Evolutionary conservation across 2,329 filamentous ascomycete species (phyloP).

Genomic region (Botryotinia convoluta): DNA sequence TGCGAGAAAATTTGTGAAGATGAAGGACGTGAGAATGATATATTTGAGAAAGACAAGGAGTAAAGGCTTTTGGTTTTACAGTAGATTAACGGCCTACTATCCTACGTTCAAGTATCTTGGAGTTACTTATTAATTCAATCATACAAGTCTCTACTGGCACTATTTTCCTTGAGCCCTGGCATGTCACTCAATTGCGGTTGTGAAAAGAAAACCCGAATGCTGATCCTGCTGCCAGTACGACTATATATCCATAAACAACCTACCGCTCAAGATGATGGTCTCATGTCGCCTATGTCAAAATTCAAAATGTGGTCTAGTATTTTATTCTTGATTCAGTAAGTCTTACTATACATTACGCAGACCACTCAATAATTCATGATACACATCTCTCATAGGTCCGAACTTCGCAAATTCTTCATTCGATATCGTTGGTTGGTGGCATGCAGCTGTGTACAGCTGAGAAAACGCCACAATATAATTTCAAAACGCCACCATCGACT

Average conservation of each 20-base stretch:
- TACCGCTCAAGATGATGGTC: background rate
- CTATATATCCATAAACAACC: background rate
- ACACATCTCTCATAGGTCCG: background rate
- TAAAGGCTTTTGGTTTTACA: background rate
- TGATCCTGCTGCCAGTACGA: background rate
- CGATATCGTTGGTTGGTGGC: background rate
- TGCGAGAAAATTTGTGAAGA: background rate
- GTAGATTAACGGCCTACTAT: background rate
- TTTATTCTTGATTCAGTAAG: background rate
- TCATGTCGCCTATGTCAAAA: background rate
- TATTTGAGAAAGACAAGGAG: background rate
- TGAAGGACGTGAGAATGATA: background rate
- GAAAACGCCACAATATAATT: background rate
- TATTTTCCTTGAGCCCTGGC: background rate
- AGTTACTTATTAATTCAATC: background rate
- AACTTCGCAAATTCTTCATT: background rate
- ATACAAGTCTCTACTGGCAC: rapidly evolving
- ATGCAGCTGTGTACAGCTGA: background rate
- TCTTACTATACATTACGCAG: background rate
- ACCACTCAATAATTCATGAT: rapidly evolving
- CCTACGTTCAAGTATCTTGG: background rate
- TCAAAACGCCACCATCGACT: background rate
- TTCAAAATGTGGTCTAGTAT: background rate
- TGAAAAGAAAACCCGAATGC: background rate
- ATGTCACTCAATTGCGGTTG: background rate